These are phyloP conservation scores for Pseudopithomyces maydicus DNA, from an alignment of 2,329 filamentous ascomycete species.

Conservation along the genomic window DNA sequence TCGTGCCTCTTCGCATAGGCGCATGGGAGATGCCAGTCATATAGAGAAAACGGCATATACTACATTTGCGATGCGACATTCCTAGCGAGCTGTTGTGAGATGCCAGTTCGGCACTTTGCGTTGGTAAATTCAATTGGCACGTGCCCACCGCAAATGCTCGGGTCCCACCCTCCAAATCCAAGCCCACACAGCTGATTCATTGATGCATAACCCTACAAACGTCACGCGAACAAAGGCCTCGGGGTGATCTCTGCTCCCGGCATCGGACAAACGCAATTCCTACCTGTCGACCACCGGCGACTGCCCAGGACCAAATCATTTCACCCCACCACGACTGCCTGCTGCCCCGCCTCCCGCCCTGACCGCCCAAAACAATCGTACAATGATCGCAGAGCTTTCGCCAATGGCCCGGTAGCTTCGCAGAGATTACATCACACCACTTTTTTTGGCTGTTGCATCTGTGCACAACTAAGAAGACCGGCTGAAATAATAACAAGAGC, in stretches of 20 bases:
- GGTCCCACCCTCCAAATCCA: slow-evolving; percentile 2
- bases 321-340: slow-evolving; percentile 18
- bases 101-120: not conserved
- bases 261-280: not conserved
- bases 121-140: slow-evolving; percentile 17
- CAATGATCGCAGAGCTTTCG: slow-evolving; percentile 37
- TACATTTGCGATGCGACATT: not conserved
- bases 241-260: slow-evolving; percentile 1
- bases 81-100: not conserved
- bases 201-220: slow-evolving; percentile 16
- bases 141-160: slow-evolving; percentile 24
- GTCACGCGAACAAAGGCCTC: slow-evolving; percentile 21
- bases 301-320: slow-evolving; percentile 4
- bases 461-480: slow-evolving; percentile 17
- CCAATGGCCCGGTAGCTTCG: slow-evolving; percentile 44
- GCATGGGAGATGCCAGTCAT: not conserved
- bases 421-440: slow-evolving; percentile 18
- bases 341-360: slow-evolving; percentile 38
- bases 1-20: no score
- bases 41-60: not conserved
- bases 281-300: slow-evolving; percentile 17
- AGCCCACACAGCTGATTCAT: slow-evolving; percentile 5
- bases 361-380: slow-evolving; percentile 43
- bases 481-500: slow-evolving; percentile 14
- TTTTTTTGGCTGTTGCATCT: slow-evolving; percentile 24